These are phyloP conservation scores for Zygosaccharomyces sapae DNA, from an alignment of 1,139 yeast species.

Conservation along the genomic window DNA sequence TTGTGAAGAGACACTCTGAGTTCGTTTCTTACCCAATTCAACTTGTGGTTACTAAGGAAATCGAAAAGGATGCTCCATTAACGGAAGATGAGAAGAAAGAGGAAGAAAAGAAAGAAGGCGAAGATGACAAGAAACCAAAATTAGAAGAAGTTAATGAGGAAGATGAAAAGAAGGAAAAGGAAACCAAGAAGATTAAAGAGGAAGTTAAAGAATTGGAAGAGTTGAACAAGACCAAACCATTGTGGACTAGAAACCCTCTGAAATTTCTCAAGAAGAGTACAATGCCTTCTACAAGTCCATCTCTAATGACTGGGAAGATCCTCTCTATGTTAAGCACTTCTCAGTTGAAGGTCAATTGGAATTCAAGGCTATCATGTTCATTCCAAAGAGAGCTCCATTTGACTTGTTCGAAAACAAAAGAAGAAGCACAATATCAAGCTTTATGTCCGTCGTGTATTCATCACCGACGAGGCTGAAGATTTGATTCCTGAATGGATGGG, in stretches of 20 bases:
- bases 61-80: constrained; percentile 88
- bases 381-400: constrained; percentile 99
- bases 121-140: constrained; percentile 58
- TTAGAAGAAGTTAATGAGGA: constrained; percentile 68
- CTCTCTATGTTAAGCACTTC: constrained; percentile 98
- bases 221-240: constrained; percentile 97
- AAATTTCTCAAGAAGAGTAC: constrained; percentile 97
- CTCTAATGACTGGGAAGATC: constrained; percentile 99
- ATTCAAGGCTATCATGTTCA: constrained; percentile 94
- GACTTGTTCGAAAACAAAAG: constrained; percentile 96
- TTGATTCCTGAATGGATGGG: constrained; percentile 98
- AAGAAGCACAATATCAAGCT: constrained; percentile 99
- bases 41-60: constrained; percentile 97
- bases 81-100: constrained; percentile 60
- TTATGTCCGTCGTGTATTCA: constrained; percentile 99
- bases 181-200: constrained; percentile 83
- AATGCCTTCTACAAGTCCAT: constrained; percentile 99
- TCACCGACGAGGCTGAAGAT: constrained; percentile 99
- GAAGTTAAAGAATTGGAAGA: constrained; percentile 88
- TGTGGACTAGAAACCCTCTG: constrained; percentile 99
- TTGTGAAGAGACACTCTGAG: constrained; percentile 99
- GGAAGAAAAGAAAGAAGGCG: constrained; percentile 50
- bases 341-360: constrained; percentile 99
- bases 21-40: constrained; percentile 99
- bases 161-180: constrained; percentile 57